Base-by-base conservation (phyloP, 495 filamentous ascomycete species). In the Collariella sp. region DNA sequence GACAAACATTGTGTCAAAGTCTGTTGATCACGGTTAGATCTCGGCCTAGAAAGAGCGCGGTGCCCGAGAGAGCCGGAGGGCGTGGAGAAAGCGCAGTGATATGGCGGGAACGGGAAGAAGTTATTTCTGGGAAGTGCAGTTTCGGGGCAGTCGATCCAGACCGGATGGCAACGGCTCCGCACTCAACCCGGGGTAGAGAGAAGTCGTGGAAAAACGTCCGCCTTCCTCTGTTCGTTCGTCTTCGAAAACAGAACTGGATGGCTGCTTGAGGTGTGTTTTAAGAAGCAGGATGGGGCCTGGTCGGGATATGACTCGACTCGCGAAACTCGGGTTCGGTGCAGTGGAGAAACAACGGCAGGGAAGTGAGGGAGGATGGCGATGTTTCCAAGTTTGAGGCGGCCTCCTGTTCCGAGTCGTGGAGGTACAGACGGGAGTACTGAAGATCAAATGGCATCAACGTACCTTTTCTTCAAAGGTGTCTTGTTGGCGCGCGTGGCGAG, bases 1-100 rank as follows among this genome's bases (percentile, higher is more conserved):
- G 74, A 83, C 77, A 67, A 83, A 79, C 91, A 97, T 96, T 67
- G 66, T 77, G 78, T 60, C 48, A 52, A 52, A 50, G 40, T 62
- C 66, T 69, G 49, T 44, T 43, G 55, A 49, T 57, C 22, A 29
- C 26, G 66, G 60, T 70, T 56, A 63, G 56, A 56, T 38, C 20
- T 7, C 23, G 24, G 19, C 3, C 1, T 34, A 7, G 2, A 9
- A 20, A 29, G 43, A 19, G 10, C 5, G 36, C 23, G 35, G 31
- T 29, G 12, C 18, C 16, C 39, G 48, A 45, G n/a, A 26, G 20
- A 19, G 46, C 31, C 23, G 45, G 45, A 52, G 6, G 15, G 29
- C 20, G 26, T 23, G 9, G 42, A 34, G 43, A 23, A 36, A 35
- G 42, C 29, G 55, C 43, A 48, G 48, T 43, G 16, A 52, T 52